Conservation (phyloP, 108 stramenopile genomes). For the Fistulifera solaris region DNA sequence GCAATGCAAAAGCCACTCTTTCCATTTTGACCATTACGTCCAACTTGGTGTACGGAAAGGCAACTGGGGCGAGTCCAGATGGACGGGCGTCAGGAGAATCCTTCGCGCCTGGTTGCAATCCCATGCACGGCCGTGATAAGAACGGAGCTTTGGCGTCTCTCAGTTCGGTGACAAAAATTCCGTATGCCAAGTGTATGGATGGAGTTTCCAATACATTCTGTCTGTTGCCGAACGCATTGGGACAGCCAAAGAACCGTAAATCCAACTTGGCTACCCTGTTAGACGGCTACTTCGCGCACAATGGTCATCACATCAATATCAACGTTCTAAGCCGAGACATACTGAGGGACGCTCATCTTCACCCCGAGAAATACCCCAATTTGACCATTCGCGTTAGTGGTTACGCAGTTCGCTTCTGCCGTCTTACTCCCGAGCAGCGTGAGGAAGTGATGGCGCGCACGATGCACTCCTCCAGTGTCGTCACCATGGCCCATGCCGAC, state of each 20-base stretch:
- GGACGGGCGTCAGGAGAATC: constrained; percentile 40
- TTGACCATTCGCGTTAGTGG: constrained; percentile 53
- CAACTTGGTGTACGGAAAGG: constrained; percentile 56
- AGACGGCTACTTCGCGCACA: constrained; percentile 46
- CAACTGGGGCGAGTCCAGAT: constrained; percentile 53
- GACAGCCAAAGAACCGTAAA: constrained; percentile 18
- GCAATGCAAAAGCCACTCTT: constrained; percentile 45
- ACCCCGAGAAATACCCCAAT: constrained; percentile 63
- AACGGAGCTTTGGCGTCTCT: constrained; percentile 57
- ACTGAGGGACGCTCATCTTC: constrained; percentile 45
- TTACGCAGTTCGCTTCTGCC: constrained; percentile 59
- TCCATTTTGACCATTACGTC: constrained; percentile 58
- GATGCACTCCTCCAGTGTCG: constrained; percentile 28
- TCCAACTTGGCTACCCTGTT: constrained; percentile 43
- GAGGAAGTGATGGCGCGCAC: constrained; percentile 54
- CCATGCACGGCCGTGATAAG: constrained; percentile 45
- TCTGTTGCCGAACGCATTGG: constrained; percentile 46
- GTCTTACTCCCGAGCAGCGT: constrained; percentile 55
- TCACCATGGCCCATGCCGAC: constrained; percentile 15
- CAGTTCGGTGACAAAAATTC: constrained; percentile 52
- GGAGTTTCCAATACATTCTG: constrained; percentile 67
- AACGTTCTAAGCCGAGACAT: constrained; percentile 40
- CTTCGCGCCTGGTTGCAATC: constrained; percentile 44
- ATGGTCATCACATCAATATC: constrained; percentile 57
- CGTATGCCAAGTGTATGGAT: constrained; percentile 54